Conservation (phyloP, 2,329 filamentous ascomycete species). For the Pseudovirgaria hyperparasitica region DNA sequence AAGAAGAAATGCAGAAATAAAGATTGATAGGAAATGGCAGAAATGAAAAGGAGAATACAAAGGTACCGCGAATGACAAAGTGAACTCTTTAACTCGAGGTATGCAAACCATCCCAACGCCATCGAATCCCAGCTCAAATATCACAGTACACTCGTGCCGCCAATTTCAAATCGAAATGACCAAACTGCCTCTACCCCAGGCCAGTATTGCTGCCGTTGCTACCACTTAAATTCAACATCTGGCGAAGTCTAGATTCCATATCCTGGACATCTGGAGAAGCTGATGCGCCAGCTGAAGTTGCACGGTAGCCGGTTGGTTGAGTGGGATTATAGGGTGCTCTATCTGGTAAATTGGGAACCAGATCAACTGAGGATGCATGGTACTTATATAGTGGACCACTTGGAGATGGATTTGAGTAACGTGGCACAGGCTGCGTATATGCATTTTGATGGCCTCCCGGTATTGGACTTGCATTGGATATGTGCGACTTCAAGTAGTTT, state of each 20-base stretch:
- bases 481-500: too few relatives aligned
- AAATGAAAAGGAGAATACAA: too few relatives aligned
- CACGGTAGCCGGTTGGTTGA: neutral
- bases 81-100: too few relatives aligned
- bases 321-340: neutral
- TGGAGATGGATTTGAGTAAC: neutral
- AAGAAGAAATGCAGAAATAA: too few relatives aligned
- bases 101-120: too few relatives aligned
- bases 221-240: slow-evolving; percentile 1
- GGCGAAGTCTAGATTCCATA: slow-evolving; percentile 1
- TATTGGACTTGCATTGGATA: too few relatives aligned
- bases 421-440: neutral
- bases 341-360: slow-evolving; percentile 1
- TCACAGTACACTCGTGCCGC: too few relatives aligned
- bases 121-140: too few relatives aligned
- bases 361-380: neutral
- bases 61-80: too few relatives aligned
- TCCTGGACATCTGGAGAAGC: slow-evolving; percentile 1
- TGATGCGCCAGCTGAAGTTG: neutral
- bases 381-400: neutral
- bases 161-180: too few relatives aligned
- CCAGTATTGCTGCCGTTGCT: slow-evolving; percentile 1
- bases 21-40: too few relatives aligned
- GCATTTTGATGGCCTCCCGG: too few relatives aligned
- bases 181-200: slow-evolving; percentile 3